A percentile compares a stretch with the other conserved stretches of the same genome.
Evolutionary conservation across 2,329 filamentous ascomycete genomes (phyloP).

Genomic region (Pseudogymnoascus sp.): DNA sequence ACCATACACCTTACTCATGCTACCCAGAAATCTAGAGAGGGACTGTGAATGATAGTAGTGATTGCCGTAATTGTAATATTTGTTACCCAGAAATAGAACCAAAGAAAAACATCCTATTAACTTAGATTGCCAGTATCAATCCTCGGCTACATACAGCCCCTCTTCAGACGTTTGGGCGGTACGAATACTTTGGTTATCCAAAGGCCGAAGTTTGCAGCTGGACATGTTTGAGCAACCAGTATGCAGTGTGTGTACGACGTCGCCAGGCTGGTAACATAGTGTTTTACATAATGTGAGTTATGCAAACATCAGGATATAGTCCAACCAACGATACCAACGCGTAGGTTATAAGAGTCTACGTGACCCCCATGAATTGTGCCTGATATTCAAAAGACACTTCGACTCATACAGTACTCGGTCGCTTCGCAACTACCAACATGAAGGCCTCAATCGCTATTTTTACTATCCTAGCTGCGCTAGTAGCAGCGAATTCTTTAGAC

Average conservation of each 20-base stretch:
- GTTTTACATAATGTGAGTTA: neutral
- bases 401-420: neutral
- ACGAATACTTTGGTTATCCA: neutral
- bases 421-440: neutral
- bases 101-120: neutral
- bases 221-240: neutral
- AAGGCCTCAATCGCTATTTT: neutral
- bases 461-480: neutral
- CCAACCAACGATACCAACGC: neutral
- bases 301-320: neutral
- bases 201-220: neutral
- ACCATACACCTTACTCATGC: neutral
- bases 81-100: neutral
- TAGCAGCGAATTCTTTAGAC: neutral
- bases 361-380: neutral
- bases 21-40: neutral
- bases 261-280: neutral
- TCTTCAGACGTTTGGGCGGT: neutral
- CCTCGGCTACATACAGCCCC: neutral
- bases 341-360: neutral
- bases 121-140: neutral
- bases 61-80: neutral
- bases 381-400: neutral
- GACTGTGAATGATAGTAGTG: neutral
- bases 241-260: neutral